Percentiles rank a stretch among this genome's conserved stretches.
Conservation (phyloP, 257 asterid genomes). For the Verbena officinalis region DNA sequence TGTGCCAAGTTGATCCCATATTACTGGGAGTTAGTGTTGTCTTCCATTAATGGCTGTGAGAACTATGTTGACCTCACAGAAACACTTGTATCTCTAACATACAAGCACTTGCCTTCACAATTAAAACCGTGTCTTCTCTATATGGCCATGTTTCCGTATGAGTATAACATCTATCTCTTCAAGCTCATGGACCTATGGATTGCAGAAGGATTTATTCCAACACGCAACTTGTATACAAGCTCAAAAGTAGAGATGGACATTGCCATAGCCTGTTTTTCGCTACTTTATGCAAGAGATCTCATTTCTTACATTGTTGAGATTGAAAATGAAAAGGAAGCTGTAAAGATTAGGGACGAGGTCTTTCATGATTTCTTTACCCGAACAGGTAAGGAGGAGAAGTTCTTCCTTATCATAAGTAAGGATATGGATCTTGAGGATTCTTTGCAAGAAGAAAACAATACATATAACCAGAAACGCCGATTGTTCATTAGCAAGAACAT, state of each 20-base stretch:
- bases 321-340: no score
- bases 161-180: neutral
- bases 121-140: neutral
- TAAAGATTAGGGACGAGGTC: constrained; percentile 3
- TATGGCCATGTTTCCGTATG: neutral
- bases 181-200: constrained; percentile 20
- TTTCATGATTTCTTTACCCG: neutral
- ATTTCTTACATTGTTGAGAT: neutral
- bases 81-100: neutral
- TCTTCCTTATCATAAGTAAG: constrained; percentile 8
- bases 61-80: neutral
- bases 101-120: neutral
- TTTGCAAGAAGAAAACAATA: neutral
- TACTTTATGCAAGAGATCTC: constrained; percentile 15
- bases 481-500: constrained; percentile 10
- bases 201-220: constrained; percentile 26
- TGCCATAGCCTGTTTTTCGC: neutral
- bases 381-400: constrained; percentile 16
- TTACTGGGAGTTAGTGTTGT: neutral
- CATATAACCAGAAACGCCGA: neutral
- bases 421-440: neutral
- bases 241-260: constrained; percentile 16
- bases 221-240: neutral
- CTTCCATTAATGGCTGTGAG: neutral
- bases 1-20: neutral